A percentile compares a stretch with the other conserved stretches of the same genome.
Conservation (phyloP, 805 yeast species). For the Monosporozyma servazzii region DNA sequence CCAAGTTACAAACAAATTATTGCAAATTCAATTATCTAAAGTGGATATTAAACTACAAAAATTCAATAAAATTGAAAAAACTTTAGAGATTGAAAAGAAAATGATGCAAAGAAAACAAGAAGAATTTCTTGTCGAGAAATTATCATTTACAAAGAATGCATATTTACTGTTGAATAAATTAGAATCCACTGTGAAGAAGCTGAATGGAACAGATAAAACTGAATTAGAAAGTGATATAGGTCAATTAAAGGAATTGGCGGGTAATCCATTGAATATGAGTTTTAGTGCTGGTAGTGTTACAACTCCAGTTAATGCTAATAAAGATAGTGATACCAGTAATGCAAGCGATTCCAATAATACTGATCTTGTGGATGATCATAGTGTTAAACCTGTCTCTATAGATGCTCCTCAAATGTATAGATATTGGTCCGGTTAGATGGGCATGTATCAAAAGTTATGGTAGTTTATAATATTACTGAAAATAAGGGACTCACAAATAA, state of each 20-base stretch:
- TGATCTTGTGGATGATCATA: constrained; percentile 22
- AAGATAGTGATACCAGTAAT: not conserved
- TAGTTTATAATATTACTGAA: not conserved
- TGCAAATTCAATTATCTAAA: constrained; percentile 54
- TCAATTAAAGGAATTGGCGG: constrained; percentile 24
- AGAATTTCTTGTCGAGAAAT: constrained; percentile 54
- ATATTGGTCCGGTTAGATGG: constrained; percentile 51
- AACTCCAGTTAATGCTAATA: not conserved
- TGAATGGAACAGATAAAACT: constrained; percentile 7
- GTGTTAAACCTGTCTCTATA: constrained; percentile 46
- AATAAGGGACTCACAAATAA: not conserved
- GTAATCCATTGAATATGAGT: constrained; percentile 27
- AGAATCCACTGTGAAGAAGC: constrained; percentile 13
- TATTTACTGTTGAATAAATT: constrained; percentile 37
- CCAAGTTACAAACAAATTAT: constrained; percentile 44
- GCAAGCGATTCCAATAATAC: constrained; percentile 31
- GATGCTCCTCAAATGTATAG: constrained; percentile 56
- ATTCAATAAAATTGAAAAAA: constrained; percentile 52
- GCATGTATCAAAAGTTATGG: not conserved
- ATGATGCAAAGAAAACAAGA: constrained; percentile 53
- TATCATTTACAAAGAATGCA: constrained; percentile 56
- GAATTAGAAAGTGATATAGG: constrained; percentile 12
- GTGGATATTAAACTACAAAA: constrained; percentile 55
- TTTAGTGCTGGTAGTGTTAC: constrained; percentile 1
- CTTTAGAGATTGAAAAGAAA: constrained; percentile 56